Base-by-base conservation (phyloP, 2,329 filamentous ascomycete species). In the Fusarium tupiense region DNA sequence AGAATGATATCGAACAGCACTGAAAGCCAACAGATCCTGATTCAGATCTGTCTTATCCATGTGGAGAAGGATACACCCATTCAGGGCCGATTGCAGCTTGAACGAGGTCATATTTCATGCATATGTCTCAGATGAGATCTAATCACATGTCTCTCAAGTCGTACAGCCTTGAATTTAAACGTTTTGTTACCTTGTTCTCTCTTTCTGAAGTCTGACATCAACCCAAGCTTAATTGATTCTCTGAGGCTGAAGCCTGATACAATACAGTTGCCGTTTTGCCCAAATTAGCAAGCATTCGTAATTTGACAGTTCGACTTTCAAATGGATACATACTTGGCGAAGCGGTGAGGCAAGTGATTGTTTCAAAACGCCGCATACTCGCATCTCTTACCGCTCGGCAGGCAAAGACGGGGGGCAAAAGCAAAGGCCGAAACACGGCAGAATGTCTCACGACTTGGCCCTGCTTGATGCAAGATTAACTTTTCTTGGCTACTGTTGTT, bases 261-360 rank as follows among this genome's bases (percentile, higher is more conserved):
- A 20, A 16, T 8, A 6, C 17, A 8, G 8, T 8, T 24, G 4
- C 22, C 4, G 3, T 19, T 31, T 2, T 2, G 7, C 12, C 16
- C 2, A 5, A n/a, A 13, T 3, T n/a, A 4, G 5, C 5, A 13
- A 19, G 10, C 9, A 14, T 52, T 35, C 14, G 6, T 35, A 35
- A 35, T 35, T 35, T 35, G 14, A 35, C 14, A 35, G 33, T 35
- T 8, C 19, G 6, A 10, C 1, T 19, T 2, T 13, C 3, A 11
- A 24, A 0, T 13, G 3, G 0, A 26, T 22, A 22, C 2, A 24
- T 26, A 17, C 31, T 33, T 19, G 3, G 2, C 3, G 0, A 8
- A n/a, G 56, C 40, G 29, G 56, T 49, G 56, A 35, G 31, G 1
- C 12, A 26, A 17, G 4, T 19, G 2, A 6, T 26, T 58, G 40